A percentile compares a stretch with the other conserved stretches of the same genome.
Conservation (phyloP, 805 yeast species). For the Lipomyces yamadae region DNA sequence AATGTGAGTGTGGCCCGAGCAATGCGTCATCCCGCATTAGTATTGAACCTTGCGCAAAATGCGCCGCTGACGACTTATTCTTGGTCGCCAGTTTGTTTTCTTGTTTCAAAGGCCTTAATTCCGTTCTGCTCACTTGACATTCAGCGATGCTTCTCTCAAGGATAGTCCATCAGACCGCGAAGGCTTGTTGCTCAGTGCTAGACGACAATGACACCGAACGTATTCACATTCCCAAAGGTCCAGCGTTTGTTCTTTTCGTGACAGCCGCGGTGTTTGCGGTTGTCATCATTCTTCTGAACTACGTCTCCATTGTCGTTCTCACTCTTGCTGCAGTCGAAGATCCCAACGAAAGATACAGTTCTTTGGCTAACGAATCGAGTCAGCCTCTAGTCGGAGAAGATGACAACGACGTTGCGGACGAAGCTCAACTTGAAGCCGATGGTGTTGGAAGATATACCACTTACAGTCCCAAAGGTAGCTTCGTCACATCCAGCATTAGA, state of each 20-base stretch:
- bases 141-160: not conserved
- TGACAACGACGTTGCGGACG: constrained; percentile 8
- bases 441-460: constrained; percentile 1
- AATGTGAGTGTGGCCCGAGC: no score
- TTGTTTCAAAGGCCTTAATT: not conserved
- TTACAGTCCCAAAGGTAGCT: constrained; percentile 4
- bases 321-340: constrained; percentile 19
- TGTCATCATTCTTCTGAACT: not conserved
- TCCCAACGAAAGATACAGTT: constrained; percentile 15
- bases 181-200: not conserved
- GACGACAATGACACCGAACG: not conserved
- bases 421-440: constrained; percentile 9
- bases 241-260: not conserved
- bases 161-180: not conserved
- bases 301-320: constrained; percentile 13
- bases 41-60: not conserved
- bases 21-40: not conserved
- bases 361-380: constrained; percentile 10
- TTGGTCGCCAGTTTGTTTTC: not conserved
- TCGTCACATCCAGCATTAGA: constrained; percentile 16
- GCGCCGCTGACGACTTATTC: no score
- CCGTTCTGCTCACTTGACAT: not conserved
- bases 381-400: constrained; percentile 5
- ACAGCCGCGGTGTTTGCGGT: not conserved
- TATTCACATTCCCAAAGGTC: not conserved